A percentile compares a stretch with the other conserved stretches of the same genome.
Conservation (phyloP, 805 yeast genomes). For the Brettanomyces nanus region DNA sequence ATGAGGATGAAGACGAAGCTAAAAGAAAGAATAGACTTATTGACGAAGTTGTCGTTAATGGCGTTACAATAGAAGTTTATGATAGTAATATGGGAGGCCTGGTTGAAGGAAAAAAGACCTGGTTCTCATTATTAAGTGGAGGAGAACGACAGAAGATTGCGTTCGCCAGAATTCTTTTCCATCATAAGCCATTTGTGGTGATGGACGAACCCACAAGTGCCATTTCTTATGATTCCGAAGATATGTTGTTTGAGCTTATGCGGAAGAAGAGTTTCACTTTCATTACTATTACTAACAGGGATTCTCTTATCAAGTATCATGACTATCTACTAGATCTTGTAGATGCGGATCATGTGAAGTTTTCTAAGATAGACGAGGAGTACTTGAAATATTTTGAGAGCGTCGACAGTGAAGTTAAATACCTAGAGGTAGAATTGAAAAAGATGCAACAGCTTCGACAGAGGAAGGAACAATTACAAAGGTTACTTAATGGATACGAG, state of each 20-base stretch:
- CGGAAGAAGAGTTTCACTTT: slow-evolving; percentile 64
- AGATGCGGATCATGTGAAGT: slow-evolving; percentile 47
- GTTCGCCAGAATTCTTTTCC: slow-evolving; percentile 79
- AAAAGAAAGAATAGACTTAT: slow-evolving; percentile 10
- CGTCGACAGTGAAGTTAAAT: slow-evolving; percentile 68
- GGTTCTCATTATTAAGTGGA: slow-evolving; percentile 93
- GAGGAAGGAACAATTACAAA: slow-evolving; percentile 52
- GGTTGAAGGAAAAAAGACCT: slow-evolving; percentile 28
- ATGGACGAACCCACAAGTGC: slow-evolving; percentile 95
- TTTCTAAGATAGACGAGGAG: slow-evolving; percentile 24
- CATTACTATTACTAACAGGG: slow-evolving; percentile 78
- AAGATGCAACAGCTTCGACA: slow-evolving; percentile 50
- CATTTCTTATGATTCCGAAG: slow-evolving; percentile 83
- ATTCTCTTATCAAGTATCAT: slow-evolving; percentile 77
- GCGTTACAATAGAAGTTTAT: slow-evolving; percentile 17
- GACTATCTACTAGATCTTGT: slow-evolving; percentile 65
- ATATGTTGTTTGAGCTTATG: slow-evolving; percentile 68
- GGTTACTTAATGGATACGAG: slow-evolving; percentile 37
- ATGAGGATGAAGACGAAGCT: slow-evolving; percentile 5
- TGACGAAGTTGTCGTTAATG: slow-evolving; percentile 22
- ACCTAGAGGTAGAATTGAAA: slow-evolving; percentile 50
- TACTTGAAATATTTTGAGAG: slow-evolving; percentile 38
- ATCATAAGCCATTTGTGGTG: slow-evolving; percentile 71
- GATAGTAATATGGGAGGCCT: slow-evolving; percentile 19
- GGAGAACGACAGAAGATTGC: slow-evolving; percentile 90